Base-by-base conservation (phyloP, 2,329 filamentous ascomycete genomes). In the Thyridium curvatum region DNA sequence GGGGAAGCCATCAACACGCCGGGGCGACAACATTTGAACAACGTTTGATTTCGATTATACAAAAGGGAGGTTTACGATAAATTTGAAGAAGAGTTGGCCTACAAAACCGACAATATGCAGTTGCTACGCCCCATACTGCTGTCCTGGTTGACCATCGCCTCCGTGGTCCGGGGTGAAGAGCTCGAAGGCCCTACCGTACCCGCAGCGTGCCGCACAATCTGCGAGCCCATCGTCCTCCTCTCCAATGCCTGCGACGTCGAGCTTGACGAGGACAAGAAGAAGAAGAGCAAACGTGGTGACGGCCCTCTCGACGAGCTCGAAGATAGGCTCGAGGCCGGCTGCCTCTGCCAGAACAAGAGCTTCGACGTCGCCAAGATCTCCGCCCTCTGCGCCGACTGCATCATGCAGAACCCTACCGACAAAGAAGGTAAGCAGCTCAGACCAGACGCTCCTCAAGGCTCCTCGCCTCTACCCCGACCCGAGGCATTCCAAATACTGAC, bases 271-370 rank as follows among this genome's bases (percentile, higher is more conserved):
- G 14, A 29, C 34, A 21, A 33, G 17, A 37, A 28, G 14, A 14
- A 14, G 6, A 13, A 16, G 8, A 14, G 12, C 26, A 14, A n/a
- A 4, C 8, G 5, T 8, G 28, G n/a, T 8, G 37, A 18, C 12
- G 15, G 9, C 14, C 21, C 21, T 6, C 21, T 26, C 21, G 21
- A 26, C 10, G 21, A 26, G 21, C 21, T 26, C 12, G 16, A 34
- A 18, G 37, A 34, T 6, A 17, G 10, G 17, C 28, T 30, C 4
- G 37, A 34, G 31, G 18, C n/a, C 10, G 10, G 16, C 6, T 43
- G 41, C 32, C 33, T 40, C n/a, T 40, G 41, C 32, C 30, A 38
- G 34, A 43, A 43, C 41, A 15, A n/a, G 26, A 43, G 41, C 26
- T 40, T 43, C 13, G 29, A 43, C 33, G 41, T 43, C 16, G 29